Evolutionary conservation across 2,329 filamentous ascomycete genomes (phyloP), one percentile per base, ranked within the genome.

Genomic region (Pseudocercospora pini-densiflorae): DNA sequence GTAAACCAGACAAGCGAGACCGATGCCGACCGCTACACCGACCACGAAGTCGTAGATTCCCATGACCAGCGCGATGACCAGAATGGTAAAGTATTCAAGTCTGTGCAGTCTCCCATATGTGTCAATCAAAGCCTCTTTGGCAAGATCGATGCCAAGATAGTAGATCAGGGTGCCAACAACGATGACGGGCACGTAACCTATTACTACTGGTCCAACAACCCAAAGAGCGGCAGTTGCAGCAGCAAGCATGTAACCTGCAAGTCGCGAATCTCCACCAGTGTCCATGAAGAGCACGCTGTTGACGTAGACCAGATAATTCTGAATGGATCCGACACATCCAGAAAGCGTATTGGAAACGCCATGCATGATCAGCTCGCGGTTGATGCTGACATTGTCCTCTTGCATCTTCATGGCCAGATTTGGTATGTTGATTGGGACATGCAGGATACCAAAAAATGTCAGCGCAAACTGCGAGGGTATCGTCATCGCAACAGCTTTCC

Each of bases 221-320:
- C 97, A 90, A 49, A 98, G 88, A 2, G 89, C 89, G 73, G 90
- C 88, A 0, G 95, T 99, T 5, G 91, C 87, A 23, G 85, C 81
- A 0, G 95, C 95, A 59, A 99, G 86, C 83, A 97, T 87, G 27
- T 94, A 85, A 2, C 95, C 95, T 8, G 94, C 95, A 53, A 97
- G 82, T 58, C 95, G 89, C 73, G 89, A 94, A 76, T 96, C 89
- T 21, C 94, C 95, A 16, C 95, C 95, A 55, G 93, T 97, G 27
- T 92, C 89, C 77, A 98, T 97, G 79, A 99, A 98, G 64, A 99
- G 89, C n/a, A 97, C 87, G 69, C 93, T 97, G 77, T 99, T 99
- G 65, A 94, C 94, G 75, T 98, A 99, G 0, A 99, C 95, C 1
- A 99, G 86, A 76, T 99, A 99, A 78, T 99, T 99, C 79, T 90